phyloP scores from a whole-genome alignment of 192 early-diverging fungal species.

The Coemansia nantahalensis region DNA sequence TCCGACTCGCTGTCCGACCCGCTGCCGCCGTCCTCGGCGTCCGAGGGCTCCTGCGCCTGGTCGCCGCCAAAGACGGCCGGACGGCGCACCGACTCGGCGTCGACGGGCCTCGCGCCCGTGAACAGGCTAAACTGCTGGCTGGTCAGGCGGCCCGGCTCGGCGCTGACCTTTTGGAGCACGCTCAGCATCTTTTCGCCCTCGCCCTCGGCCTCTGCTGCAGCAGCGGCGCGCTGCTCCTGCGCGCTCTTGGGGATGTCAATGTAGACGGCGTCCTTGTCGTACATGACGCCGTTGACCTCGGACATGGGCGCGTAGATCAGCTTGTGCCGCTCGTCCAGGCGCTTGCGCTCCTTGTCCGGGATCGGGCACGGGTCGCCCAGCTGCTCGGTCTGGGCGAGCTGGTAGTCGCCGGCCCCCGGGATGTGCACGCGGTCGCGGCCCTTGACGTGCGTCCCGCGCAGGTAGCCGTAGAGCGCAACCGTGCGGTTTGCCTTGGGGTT shows the following conservation, averaged over 20 bases:
- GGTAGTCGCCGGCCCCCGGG: constrained; percentile 90
- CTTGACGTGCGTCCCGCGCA: constrained; percentile 95
- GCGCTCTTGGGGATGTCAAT: constrained; percentile 82
- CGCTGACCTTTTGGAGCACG: constrained; percentile 79
- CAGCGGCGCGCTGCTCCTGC: constrained; percentile 55
- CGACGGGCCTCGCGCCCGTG: constrained; percentile 39
- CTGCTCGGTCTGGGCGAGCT: constrained; percentile 69
- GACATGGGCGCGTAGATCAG: constrained; percentile 98
- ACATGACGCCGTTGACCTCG: constrained; percentile 96
- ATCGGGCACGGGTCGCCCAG: constrained; percentile 96
- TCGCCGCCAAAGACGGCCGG: constrained; percentile 69
- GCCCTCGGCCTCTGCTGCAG: constrained; percentile 56
- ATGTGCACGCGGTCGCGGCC: constrained; percentile 86
- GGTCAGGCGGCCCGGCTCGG: constrained; percentile 37
- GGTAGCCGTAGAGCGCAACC: constrained; percentile 92
- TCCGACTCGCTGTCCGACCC: constrained; percentile 28
- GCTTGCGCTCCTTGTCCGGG: constrained; percentile 88
- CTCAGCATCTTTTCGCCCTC: constrained; percentile 92
- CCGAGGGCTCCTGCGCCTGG: constrained; percentile 35
- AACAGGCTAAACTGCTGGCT: constrained; percentile 48
- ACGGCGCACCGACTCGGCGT: constrained; percentile 47
- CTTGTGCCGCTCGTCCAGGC: constrained; percentile 91
- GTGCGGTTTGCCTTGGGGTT: constrained; percentile 90
- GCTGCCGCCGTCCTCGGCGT: constrained; percentile 38
- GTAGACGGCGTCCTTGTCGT: constrained; percentile 99